Evolutionary conservation across 768 basidiomycete genomes (phyloP), one percentile per base, ranked within the genome.

Genomic region (Lactarius akahatsu): DNA sequence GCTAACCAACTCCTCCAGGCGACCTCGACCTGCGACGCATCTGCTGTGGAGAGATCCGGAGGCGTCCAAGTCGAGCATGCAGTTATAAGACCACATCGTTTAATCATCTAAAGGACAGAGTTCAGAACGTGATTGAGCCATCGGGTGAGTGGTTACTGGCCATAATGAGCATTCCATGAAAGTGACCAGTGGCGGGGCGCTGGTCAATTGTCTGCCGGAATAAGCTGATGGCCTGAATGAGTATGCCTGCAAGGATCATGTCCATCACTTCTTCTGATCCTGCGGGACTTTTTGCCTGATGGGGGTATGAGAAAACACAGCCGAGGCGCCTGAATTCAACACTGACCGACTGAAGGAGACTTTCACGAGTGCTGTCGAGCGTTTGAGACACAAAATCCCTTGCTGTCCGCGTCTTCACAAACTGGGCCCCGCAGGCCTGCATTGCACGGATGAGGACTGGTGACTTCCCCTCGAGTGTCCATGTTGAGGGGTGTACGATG

Each of bases 341-440:
- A 73, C 86, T 85, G 71, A 81, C 80, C 77, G 82, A 82, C 64
- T 78, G 76, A 69, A 80, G 75, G 70, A 83, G 76, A 66, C 77
- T 76, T 72, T 82, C 82, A 61, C 78, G 78, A 62, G 76, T 79
- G 57, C 71, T 77, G n/a, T 72, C 74, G 71, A 81, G 72, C 28
- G 77, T 79, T 62, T 77, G 80, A 45, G 73, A 77, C 71, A 82
- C 81, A 74, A 82, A 85, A 32, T 74, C 73, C 70, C 74, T 68
- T 6, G 83, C 81, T n/a, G 70, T 74, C 36, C 73, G 74, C 18
- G 77, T 82, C 72, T 78, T 82, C 62, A 80, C 81, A 72, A 80
- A 83, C 55, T 82, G 78, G 50, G 81, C 87, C 70, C 82, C 87
- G 72, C 80, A 85, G 40, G 80, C 83, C 72, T 81, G 81, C 84